Evolutionary conservation across 768 basidiomycete species (phyloP).

Genomic region (Rhodotorula graminis): DNA sequence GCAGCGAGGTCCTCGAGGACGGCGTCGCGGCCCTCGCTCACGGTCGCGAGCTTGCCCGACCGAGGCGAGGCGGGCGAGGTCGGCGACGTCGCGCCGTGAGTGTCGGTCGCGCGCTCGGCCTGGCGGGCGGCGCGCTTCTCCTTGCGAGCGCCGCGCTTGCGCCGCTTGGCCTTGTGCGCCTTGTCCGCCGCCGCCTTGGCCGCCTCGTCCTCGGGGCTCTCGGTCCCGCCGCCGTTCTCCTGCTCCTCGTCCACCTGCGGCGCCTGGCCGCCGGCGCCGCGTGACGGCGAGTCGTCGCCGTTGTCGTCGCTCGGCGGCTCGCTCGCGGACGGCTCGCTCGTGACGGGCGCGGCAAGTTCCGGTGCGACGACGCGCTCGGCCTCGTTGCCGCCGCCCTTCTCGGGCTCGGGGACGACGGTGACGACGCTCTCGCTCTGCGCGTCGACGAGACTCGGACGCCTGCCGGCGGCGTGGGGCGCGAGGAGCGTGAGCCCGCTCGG

Average conservation of each 20-base stretch:
- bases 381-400: neutral
- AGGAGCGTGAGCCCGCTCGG: slow-evolving; percentile 3
- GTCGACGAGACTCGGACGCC: slow-evolving; percentile 1
- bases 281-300: neutral
- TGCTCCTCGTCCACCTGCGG: neutral
- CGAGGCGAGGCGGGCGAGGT: neutral
- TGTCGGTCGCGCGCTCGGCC: slow-evolving; percentile 1
- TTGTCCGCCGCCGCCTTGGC: slow-evolving; percentile 10
- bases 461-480: neutral
- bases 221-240: neutral
- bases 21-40: slow-evolving; percentile 10
- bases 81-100: neutral
- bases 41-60: neutral
- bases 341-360: neutral
- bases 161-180: slow-evolving; percentile 17
- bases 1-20: slow-evolving; percentile 31
- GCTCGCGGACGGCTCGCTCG: neutral
- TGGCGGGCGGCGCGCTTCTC: slow-evolving; percentile 34
- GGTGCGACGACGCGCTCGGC: no score
- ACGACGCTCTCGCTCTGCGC: neutral
- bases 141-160: slow-evolving; percentile 35
- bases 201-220: neutral
- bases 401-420: neutral
- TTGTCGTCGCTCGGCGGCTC: no score
- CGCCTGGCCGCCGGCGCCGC: neutral